Evolutionary conservation across 176 grass and related monocot genomes (phyloP), one percentile per base, ranked within the genome.

Genomic region (Tillandsia fasciculata): DNA sequence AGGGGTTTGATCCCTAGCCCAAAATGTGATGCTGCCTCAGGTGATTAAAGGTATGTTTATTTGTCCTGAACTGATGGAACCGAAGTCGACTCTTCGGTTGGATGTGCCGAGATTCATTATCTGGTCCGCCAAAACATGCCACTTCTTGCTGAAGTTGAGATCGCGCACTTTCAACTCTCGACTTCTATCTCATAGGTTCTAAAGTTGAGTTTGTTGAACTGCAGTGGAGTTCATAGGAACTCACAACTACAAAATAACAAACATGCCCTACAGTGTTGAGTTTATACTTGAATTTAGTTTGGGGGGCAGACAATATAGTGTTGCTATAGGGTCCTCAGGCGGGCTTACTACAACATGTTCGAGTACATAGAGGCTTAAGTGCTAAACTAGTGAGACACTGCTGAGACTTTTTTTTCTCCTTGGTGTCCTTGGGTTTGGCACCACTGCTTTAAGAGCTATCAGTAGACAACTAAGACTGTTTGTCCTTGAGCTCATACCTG

Each of bases 1-100:
- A 77, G 14, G 33, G 79, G 76, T 85, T 24, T 91, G 23, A 52
- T 52, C 17, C 84, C 83, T 73, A 71, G 33, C 83, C 71, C 27
- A 68, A 69, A 67, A 72, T 73, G 26, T 57, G 73, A 73, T 81
- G 64, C 74, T 70, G 24, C 63, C 73, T 71, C 74, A 63, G 42
- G 68, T 64, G 27, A 84, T 27, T 47, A 74, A 59, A 76, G 67
- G 51, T 83, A 57, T 68, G 50, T 8, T 74, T 58, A 11, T 49
- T 42, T 42, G 33, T 42, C 33, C 33, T 42, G 33, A 42, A 42
- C 33, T 42, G 3, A 6, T 6, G 33, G 33, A 42, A 42, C 33
- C 33, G 33, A 7, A 42, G 3, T 1, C 5, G 33, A 42, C 33
- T 42, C 33, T 42, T 42, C 3, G 33, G 33, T 42, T 42, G 33